These are phyloP conservation scores for Haematococcus lacustris DNA, from an alignment of 139 green algal species.

Conservation along the genomic window DNA sequence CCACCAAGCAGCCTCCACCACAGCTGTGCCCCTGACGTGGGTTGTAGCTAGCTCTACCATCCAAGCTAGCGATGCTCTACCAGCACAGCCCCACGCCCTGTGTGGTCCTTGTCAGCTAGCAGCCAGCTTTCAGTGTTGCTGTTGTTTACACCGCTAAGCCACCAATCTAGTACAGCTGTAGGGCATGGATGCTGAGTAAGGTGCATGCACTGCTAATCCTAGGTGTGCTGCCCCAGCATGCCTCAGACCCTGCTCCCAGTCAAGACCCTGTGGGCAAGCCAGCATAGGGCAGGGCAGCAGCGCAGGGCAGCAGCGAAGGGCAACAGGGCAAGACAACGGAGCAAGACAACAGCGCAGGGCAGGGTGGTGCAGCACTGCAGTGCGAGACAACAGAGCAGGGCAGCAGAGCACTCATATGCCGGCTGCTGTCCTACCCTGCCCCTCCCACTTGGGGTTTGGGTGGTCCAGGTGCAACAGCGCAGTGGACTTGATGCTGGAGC, in stretches of 20 bases:
- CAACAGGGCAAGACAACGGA: background rate
- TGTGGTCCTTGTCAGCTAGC: too few relatives aligned
- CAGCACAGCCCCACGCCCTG: background rate
- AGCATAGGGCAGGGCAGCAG: too few relatives aligned
- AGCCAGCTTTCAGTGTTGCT: too few relatives aligned
- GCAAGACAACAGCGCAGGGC: background rate
- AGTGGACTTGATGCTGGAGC: conserved; percentile 74
- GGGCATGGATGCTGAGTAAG: too few relatives aligned
- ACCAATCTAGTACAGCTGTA: too few relatives aligned
- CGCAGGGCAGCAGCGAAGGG: too few relatives aligned
- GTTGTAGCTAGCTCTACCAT: background rate
- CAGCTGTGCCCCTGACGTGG: background rate
- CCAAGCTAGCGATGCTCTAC: background rate
- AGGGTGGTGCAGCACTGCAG: background rate
- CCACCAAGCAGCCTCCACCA: background rate
- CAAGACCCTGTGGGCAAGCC: too few relatives aligned
- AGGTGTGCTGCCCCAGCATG: too few relatives aligned
- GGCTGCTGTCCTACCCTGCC: background rate
- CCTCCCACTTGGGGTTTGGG: background rate
- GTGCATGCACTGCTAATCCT: too few relatives aligned
- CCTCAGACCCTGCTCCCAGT: too few relatives aligned
- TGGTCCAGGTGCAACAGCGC: conserved; percentile 63
- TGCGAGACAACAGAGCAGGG: background rate
- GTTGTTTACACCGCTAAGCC: too few relatives aligned
- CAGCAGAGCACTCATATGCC: too few relatives aligned